These are phyloP conservation scores for Acanthamoeba healyi DNA, from an alignment of 208 protist genomes.

Conservation along the genomic window DNA sequence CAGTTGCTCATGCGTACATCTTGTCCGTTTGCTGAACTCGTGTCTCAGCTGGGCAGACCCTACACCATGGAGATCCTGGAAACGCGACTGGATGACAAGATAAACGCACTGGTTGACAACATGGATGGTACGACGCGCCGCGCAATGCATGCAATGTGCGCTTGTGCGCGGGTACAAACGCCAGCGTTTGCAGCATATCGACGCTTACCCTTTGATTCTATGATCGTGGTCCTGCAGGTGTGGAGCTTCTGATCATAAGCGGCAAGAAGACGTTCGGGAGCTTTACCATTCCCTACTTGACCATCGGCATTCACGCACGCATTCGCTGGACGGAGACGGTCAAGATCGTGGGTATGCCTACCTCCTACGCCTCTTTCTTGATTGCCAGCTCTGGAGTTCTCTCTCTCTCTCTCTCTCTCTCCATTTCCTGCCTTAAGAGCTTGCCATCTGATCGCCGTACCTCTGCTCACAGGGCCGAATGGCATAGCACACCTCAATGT, in stretches of 20 bases:
- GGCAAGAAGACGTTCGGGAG: neutral
- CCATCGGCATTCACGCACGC: constrained; percentile 3
- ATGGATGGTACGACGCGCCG: neutral
- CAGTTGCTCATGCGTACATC: neutral
- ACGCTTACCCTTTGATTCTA: too few species aligned
- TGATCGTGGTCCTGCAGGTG: too few species aligned
- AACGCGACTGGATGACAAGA: neutral
- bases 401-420: neutral
- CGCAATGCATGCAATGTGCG: neutral
- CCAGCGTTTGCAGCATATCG: too few species aligned
- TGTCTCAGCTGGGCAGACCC: neutral
- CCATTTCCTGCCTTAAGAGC: neutral
- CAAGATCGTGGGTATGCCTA: constrained; percentile 26
- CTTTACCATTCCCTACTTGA: neutral
- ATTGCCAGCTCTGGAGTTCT: neutral
- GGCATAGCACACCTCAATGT: constrained; percentile 19
- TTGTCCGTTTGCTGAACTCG: neutral
- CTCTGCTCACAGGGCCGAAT: neutral
- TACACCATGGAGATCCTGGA: constrained; percentile 36
- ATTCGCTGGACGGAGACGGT: constrained; percentile 21
- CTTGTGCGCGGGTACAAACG: neutral
- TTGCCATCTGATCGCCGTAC: neutral
- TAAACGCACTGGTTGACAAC: neutral
- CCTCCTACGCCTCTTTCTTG: constrained; percentile 3
- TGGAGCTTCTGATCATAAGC: constrained; percentile 18